phyloP scores from a whole-genome alignment of 495 filamentous ascomycete species.

The Aspergillus panamensis region DNA sequence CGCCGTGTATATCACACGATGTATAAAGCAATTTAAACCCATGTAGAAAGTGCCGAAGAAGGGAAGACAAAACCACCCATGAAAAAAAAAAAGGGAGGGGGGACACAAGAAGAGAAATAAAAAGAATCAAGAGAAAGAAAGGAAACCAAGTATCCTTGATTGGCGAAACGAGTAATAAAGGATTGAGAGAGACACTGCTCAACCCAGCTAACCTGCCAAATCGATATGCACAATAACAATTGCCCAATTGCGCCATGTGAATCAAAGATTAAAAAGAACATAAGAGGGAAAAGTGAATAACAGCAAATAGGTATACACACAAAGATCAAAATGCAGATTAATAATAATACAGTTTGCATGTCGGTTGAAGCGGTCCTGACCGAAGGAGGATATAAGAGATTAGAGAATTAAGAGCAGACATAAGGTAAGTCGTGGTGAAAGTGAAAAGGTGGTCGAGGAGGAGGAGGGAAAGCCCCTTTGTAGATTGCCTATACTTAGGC shows the following conservation, averaged over 20 bases:
- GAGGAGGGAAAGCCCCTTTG: neutral
- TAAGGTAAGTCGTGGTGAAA: neutral
- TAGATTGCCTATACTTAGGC: neutral
- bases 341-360: constrained; percentile 20
- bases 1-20: constrained; percentile 15
- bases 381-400: constrained; percentile 3
- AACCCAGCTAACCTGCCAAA: neutral
- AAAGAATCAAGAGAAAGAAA: neutral
- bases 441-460: neutral
- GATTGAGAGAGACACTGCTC: neutral
- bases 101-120: too few relatives aligned
- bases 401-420: constrained; percentile 13
- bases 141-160: neutral
- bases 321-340: constrained; percentile 4
- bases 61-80: neutral
- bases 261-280: neutral
- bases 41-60: neutral
- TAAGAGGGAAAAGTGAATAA: neutral
- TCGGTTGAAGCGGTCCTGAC: neutral
- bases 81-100: constrained; percentile 1
- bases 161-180: neutral
- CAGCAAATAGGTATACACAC: constrained; percentile 8
- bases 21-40: neutral
- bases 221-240: neutral
- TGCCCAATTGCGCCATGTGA: constrained; percentile 3